Percentiles rank a stretch among this genome's conserved stretches.
These are phyloP conservation scores for Debaryomyces robertsiae DNA, from an alignment of 1,139 yeast species.

Conservation along the genomic window DNA sequence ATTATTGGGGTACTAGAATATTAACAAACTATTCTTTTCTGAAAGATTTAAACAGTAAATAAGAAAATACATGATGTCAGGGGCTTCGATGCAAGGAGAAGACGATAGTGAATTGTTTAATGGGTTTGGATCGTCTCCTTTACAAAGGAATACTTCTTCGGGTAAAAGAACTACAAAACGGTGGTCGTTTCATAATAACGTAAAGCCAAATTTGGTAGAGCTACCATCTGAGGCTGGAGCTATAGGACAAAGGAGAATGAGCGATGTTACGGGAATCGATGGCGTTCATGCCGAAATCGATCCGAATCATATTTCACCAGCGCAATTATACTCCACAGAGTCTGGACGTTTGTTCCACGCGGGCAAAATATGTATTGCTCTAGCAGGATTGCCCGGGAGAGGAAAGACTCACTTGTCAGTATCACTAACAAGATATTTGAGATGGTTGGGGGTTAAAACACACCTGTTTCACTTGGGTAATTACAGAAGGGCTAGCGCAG, in stretches of 20 bases:
- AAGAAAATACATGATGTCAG: conserved; percentile 1
- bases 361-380: conserved; percentile 85
- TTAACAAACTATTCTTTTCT: neutral
- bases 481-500: conserved; percentile 69
- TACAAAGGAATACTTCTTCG: conserved; percentile 27
- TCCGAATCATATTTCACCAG: conserved; percentile 65
- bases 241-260: conserved; percentile 34
- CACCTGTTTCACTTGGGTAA: conserved; percentile 92
- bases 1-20: conserved; percentile 6
- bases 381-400: conserved; percentile 94
- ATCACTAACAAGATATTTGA: conserved; percentile 82
- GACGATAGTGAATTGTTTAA: conserved; percentile 40
- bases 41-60: neutral
- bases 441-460: conserved; percentile 95
- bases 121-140: conserved; percentile 44
- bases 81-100: conserved; percentile 23
- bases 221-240: conserved; percentile 28
- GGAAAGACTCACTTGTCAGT: conserved; percentile 95
- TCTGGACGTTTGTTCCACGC: conserved; percentile 92
- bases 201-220: conserved; percentile 42
- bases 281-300: conserved; percentile 58
- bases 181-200: conserved; percentile 47
- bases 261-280: conserved; percentile 50
- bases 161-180: conserved; percentile 42
- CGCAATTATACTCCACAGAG: conserved; percentile 88